phyloP scores from a whole-genome alignment of 805 yeast species.

The Wickerhamomyces hampshirensis region DNA sequence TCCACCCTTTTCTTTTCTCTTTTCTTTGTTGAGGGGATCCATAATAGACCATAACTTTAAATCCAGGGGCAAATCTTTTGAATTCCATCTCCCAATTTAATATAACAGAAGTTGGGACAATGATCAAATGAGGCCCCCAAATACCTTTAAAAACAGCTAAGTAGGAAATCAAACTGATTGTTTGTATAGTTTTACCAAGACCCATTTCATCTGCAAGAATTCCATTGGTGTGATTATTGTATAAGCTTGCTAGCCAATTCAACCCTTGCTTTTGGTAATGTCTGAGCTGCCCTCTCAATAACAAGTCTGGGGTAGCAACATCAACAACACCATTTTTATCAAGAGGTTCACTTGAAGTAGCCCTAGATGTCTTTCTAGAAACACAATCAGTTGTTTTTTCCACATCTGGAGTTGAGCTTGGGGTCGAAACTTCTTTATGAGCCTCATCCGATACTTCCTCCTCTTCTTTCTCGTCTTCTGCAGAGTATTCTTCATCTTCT shows the following conservation, averaged over 20 bases:
- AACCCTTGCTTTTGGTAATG: constrained; percentile 94
- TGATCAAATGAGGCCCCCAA: constrained; percentile 98
- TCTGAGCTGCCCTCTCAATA: constrained; percentile 77
- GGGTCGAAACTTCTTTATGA: constrained; percentile 23
- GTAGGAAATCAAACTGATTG: constrained; percentile 80
- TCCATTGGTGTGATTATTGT: constrained; percentile 91
- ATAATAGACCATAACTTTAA: constrained; percentile 90
- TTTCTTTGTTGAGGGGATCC: constrained; percentile 97
- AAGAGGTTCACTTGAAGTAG: constrained; percentile 13
- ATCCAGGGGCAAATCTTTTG: constrained; percentile 96
- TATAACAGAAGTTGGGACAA: constrained; percentile 97
- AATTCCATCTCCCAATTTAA: constrained; percentile 99
- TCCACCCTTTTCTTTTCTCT: constrained; percentile 96
- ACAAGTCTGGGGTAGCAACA: constrained; percentile 67
- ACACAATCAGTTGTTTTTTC: constrained; percentile 10
- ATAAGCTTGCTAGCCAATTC: constrained; percentile 93
- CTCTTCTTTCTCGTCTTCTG: constrained; percentile 20
- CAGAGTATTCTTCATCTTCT: constrained; percentile 32
- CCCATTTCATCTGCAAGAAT: constrained; percentile 99
- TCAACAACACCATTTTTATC: constrained; percentile 45
- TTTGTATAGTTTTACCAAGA: constrained; percentile 93
- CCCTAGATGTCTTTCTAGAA: constrained; percentile 12
- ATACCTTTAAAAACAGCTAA: constrained; percentile 89
- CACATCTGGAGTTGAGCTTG: constrained; percentile 33
- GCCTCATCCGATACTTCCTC: constrained; percentile 18